Evolutionary conservation across 352 stramenopile genomes (phyloP).

Genomic region (Phytopythium aichiense): DNA sequence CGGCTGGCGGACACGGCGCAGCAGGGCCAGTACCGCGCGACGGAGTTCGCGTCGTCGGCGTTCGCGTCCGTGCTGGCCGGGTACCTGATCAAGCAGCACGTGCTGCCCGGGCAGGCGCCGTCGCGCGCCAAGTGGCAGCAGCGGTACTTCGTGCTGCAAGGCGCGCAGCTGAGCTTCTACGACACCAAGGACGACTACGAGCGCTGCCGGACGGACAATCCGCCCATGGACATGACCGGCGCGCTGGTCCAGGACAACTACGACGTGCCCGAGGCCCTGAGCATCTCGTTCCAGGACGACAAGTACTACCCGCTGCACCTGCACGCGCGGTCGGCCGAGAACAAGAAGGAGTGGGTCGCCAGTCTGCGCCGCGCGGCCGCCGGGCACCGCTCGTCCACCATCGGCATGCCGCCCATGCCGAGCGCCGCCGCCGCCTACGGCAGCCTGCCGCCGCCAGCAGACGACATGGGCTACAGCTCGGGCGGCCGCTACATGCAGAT

Average conservation of each 20-base stretch:
- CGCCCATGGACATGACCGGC: conserved; percentile 75
- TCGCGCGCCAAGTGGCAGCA: conserved; percentile 79
- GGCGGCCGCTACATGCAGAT: conserved; percentile 41
- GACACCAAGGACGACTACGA: conserved; percentile 88
- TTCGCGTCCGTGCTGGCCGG: conserved; percentile 68
- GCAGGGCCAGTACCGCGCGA: conserved; percentile 80
- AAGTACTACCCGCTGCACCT: conserved; percentile 80
- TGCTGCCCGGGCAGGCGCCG: conserved; percentile 35
- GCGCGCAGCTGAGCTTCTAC: conserved; percentile 73
- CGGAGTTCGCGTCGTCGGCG: conserved; percentile 74
- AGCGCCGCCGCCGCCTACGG: conserved; percentile 12
- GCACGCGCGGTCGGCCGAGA: conserved; percentile 73
- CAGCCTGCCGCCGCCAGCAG: conserved; percentile 20
- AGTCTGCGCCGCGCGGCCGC: conserved; percentile 56
- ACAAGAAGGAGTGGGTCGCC: conserved; percentile 79
- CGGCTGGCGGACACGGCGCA: conserved; percentile 79
- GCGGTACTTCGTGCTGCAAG: conserved; percentile 84
- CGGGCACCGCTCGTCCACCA: conserved; percentile 17
- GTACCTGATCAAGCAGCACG: conserved; percentile 85
- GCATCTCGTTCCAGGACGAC: conserved; percentile 73
- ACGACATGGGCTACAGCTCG: conserved; percentile 21
- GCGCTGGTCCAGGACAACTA: conserved; percentile 75
- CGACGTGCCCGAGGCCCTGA: conserved; percentile 76
- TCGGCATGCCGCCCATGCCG: conserved; percentile 7
- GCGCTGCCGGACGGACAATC: conserved; percentile 71